A percentile compares a stretch with the other conserved stretches of the same genome.
Evolutionary conservation across 2,329 filamentous ascomycete genomes (phyloP).

Genomic region (Ascochyta viciae-villosae): DNA sequence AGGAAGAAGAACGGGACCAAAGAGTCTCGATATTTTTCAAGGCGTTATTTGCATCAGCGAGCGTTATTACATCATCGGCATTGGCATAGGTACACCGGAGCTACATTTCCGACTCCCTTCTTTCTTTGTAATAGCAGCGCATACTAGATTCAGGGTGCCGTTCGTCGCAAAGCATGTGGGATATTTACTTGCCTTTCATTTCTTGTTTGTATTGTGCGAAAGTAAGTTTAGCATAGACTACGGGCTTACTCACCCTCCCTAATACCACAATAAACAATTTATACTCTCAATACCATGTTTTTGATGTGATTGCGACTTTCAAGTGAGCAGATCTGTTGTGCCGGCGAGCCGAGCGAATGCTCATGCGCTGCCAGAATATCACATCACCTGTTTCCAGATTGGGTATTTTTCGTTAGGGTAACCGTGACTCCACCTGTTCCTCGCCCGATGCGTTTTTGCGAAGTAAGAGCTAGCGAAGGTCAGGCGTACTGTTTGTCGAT

Average conservation of each 20-base stretch:
- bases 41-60: conserved; percentile 15
- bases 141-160: conserved; percentile 5
- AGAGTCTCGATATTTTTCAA: not conserved
- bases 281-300: not conserved
- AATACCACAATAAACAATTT: conserved; percentile 8
- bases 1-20: not conserved
- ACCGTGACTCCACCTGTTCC: not conserved
- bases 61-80: conserved; percentile 12
- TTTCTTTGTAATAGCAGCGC: conserved; percentile 19
- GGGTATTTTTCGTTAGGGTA: not conserved
- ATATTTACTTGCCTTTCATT: conserved; percentile 5
- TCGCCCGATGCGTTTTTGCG: not conserved
- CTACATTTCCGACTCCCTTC: not conserved
- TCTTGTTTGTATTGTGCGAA: conserved; percentile 6
- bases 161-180: not conserved
- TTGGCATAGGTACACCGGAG: conserved; percentile 9
- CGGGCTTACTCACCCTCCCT: conserved; percentile 5
- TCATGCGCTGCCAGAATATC: not conserved
- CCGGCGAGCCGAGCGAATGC: not conserved
- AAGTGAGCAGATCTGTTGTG: not conserved
- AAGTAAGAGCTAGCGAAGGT: not conserved
- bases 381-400: not conserved
- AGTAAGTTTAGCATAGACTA: conserved; percentile 7
- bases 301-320: not conserved
- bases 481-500: conserved; percentile 4